Evolutionary conservation across 202 grass and related monocot genomes (phyloP), one percentile per base, ranked within the genome.

Genomic region (Dendrocalamus latiflorus): DNA sequence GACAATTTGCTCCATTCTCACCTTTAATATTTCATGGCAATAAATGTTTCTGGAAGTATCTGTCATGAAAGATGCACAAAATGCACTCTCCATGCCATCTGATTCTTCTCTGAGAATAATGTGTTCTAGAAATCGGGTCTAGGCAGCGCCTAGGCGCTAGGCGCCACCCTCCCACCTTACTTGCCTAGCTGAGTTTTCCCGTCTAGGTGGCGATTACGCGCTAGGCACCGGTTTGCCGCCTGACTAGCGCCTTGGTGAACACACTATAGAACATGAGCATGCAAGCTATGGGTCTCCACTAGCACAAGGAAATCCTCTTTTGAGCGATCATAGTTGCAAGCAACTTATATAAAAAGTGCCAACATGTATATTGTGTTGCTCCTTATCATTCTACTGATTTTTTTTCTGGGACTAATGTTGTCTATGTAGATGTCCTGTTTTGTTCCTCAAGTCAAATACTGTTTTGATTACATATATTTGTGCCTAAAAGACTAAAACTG

Each of bases 391-490:
- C 25, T 56, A 4, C n/a, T 22, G 17, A 61, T 68, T 70, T n/a
- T 64, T 80, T 75, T 25, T 47, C 61, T 88, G 13, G 6, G 22
- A 70, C 30, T 68, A 79, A 41, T 77, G 25, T 38, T 75, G 13
- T 75, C 39, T n/a, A 60, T 39, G 14, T 66, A 6, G 43, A 79
- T 75, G 51, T 45, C 24, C 43, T 88, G 41, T 42, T 80, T 54
- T 51, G 9, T 68, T 68, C 37, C 59, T 79, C 4, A 59, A 79
- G 60, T 79, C 43, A 81, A 48, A 33, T 42, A 44, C 42, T 63
- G 8, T 25, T 21, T 81, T 63, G 54, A 73, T 82, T 72, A 33
- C 18, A 48, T 14, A 53, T 74, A 28, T 26, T 48, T 48, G 5
- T 83, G 33, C 7, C 6, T 49, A 61, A 60, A 71, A 50, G 11